Evolutionary conservation across 2,329 filamentous ascomycete genomes (phyloP).

Genomic region (Monilinia laxa): DNA sequence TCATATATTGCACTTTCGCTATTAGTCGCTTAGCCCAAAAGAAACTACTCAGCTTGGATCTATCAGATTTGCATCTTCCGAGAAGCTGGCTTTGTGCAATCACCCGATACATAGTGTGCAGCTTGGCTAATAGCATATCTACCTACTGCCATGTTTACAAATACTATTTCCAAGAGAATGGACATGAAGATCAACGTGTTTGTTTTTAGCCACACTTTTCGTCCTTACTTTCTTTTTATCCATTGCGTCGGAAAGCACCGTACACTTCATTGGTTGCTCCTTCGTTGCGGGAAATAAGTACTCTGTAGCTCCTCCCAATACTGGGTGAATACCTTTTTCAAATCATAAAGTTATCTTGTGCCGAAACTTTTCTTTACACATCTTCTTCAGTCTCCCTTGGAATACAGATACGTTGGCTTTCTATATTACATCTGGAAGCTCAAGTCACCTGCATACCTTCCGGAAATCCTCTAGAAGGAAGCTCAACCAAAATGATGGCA

Average conservation of each 20-base stretch:
- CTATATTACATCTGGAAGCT: neutral
- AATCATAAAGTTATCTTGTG: neutral
- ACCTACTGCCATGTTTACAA: conserved; percentile 7
- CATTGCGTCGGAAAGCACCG: neutral
- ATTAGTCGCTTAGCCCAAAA: neutral
- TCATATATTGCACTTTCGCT: neutral
- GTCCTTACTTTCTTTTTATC: neutral
- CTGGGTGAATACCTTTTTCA: neutral
- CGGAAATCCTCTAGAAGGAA: neutral
- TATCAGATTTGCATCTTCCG: neutral
- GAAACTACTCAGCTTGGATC: neutral
- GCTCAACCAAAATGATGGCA: conserved; percentile 18
- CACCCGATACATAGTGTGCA: conserved; percentile 10
- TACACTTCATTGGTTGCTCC: neutral
- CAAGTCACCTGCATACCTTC: neutral
- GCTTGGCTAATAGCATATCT: neutral
- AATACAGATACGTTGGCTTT: conserved; percentile 1
- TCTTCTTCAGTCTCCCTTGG: neutral
- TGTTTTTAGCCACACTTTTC: conserved; percentile 8
- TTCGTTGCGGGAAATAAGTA: conserved; percentile 14
- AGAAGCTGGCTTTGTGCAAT: conserved; percentile 16
- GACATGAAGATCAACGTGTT: conserved; percentile 6
- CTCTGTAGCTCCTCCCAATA: neutral
- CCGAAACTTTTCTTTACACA: neutral
- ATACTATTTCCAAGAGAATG: neutral